phyloP scores from a whole-genome alignment of 2,329 filamentous ascomycete species.

The Cladophialophora bantiana region DNA sequence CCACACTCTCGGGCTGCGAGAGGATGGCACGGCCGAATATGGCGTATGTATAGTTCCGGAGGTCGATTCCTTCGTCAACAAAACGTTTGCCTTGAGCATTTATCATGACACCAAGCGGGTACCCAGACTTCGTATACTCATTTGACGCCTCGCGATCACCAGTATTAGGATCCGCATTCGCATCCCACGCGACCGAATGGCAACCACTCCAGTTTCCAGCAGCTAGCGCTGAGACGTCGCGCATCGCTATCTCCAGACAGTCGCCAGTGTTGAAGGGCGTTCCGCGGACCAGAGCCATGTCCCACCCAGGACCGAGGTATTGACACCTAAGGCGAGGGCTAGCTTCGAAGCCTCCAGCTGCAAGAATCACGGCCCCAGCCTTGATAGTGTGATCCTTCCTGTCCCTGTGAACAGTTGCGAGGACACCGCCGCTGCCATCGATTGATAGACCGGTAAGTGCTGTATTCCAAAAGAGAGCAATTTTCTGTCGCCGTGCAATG shows the following conservation, averaged over 20 bases:
- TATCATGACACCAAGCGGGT: constrained; percentile 70
- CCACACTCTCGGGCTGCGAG: constrained; percentile 62
- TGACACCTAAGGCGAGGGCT: constrained; percentile 63
- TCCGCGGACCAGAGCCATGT: constrained; percentile 66
- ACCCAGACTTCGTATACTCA: constrained; percentile 72
- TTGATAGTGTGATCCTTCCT: not conserved
- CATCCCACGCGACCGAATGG: constrained; percentile 71
- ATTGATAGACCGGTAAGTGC: not conserved
- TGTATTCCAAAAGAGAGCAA: constrained; percentile 23
- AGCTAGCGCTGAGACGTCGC: constrained; percentile 27
- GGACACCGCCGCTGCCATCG: not conserved
- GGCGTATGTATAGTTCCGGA: constrained; percentile 72
- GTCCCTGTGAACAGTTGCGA: not conserved
- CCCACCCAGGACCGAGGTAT: constrained; percentile 66
- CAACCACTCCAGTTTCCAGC: constrained; percentile 69
- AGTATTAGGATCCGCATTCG: constrained; percentile 60
- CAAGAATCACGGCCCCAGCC: constrained; percentile 53
- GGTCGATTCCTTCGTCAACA: constrained; percentile 70
- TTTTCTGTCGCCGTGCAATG: not conserved
- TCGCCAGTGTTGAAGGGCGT: constrained; percentile 71
- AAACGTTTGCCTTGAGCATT: constrained; percentile 66
- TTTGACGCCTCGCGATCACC: constrained; percentile 68
- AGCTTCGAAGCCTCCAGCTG: constrained; percentile 70
- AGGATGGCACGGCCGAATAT: constrained; percentile 69
- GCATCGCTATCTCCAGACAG: constrained; percentile 61